phyloP scores from a whole-genome alignment of 805 yeast genomes.

The Metschnikowia chrysomelidarum region DNA sequence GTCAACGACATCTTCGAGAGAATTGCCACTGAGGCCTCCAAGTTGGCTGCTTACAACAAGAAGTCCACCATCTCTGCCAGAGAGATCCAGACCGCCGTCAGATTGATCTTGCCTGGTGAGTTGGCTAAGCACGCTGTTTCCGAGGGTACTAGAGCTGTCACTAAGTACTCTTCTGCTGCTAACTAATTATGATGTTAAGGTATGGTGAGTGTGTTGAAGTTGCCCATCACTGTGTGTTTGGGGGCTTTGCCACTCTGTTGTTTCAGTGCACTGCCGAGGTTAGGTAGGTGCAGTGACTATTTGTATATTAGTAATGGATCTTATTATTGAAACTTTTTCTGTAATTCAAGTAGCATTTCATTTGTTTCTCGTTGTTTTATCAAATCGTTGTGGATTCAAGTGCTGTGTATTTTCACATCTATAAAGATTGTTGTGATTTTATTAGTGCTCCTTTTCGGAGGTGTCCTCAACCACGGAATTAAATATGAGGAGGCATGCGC shows the following conservation, averaged over 20 bases:
- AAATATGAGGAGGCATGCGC: conserved; percentile 33
- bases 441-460: conserved; percentile 5
- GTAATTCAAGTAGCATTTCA: not conserved
- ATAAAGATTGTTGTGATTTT: no score
- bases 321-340: conserved; percentile 15
- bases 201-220: conserved; percentile 12
- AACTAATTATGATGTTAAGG: conserved; percentile 23
- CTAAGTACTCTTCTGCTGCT: conserved; percentile 39
- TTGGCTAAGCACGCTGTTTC: conserved; percentile 41
- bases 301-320: conserved; percentile 26
- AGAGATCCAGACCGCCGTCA: conserved; percentile 39
- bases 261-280: conserved; percentile 19
- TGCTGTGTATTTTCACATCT: no score
- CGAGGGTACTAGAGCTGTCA: conserved; percentile 41
- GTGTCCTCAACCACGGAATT: conserved; percentile 2
- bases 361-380: conserved; percentile 2
- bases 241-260: conserved; percentile 13
- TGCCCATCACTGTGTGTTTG: conserved; percentile 19
- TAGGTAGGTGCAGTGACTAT: conserved; percentile 22
- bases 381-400: no score
- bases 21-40: conserved; percentile 37
- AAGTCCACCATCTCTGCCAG: conserved; percentile 39
- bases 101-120: conserved; percentile 41
- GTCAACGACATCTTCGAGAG: conserved; percentile 39
- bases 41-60: conserved; percentile 41